phyloP scores from a whole-genome alignment of 768 basidiomycete species.

The Amanita rubescens region DNA sequence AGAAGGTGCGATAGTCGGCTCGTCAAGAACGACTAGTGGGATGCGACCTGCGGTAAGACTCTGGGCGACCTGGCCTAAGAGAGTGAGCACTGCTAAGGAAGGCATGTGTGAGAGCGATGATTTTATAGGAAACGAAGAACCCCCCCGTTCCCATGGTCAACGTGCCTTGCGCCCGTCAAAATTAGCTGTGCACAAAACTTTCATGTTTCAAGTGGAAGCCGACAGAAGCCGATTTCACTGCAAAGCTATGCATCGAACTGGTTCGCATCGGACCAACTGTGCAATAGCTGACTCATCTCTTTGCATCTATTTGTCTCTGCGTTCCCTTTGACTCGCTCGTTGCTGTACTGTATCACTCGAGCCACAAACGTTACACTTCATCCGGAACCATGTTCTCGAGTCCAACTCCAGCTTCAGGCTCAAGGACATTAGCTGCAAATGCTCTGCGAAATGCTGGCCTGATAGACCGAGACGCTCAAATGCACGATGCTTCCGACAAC shows the following conservation, averaged over 20 bases:
- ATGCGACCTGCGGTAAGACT: conserved; percentile 35
- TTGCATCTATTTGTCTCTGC: neutral
- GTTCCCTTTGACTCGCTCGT: neutral
- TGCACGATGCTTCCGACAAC: conserved; percentile 64
- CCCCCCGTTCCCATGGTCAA: neutral
- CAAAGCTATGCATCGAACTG: no score
- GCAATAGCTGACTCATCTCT: neutral
- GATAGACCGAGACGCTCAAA: conserved; percentile 67
- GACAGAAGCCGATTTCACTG: no score
- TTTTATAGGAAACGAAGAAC: conserved; percentile 24
- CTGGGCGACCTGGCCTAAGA: conserved; percentile 40
- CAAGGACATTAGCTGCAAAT: conserved; percentile 49
- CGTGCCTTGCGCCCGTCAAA: neutral
- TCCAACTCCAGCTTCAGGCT: conserved; percentile 49
- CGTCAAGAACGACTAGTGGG: conserved; percentile 12
- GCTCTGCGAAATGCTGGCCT: conserved; percentile 68
- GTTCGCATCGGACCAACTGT: neutral
- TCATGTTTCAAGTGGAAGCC: neutral
- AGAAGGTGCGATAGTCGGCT: conserved; percentile 5
- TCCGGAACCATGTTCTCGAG: conserved; percentile 47
- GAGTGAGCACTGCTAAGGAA: conserved; percentile 39
- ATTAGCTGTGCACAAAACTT: conserved; percentile 1
- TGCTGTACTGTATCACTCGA: conserved; percentile 5
- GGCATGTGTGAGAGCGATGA: conserved; percentile 11
- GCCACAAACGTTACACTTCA: neutral